Evolutionary conservation across 140 eudicot species (phyloP).

Genomic region (Bidens hawaiensis): DNA sequence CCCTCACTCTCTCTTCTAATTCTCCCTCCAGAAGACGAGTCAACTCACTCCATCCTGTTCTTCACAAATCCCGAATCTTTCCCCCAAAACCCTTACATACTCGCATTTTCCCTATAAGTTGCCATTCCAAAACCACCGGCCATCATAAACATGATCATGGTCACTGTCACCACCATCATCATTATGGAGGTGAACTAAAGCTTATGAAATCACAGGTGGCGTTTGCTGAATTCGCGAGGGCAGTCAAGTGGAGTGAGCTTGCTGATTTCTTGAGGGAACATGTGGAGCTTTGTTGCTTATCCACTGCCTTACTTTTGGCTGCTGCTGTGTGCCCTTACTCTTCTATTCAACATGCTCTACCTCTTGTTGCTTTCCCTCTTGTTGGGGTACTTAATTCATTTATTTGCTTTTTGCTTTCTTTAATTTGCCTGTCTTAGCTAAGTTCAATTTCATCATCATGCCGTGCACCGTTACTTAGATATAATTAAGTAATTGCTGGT

Average conservation of each 20-base stretch:
- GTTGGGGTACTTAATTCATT: no score
- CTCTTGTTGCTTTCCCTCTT: conserved; percentile 64
- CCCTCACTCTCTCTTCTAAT: conserved; percentile 28
- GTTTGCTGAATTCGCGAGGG: conserved; percentile 56
- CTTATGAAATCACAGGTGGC: conserved; percentile 54
- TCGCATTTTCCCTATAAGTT: conserved; percentile 26
- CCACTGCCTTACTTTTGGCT: conserved; percentile 57
- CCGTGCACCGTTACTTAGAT: no score
- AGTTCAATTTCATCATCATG: no score
- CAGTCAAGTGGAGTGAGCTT: conserved; percentile 55
- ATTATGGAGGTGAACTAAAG: conserved; percentile 21
- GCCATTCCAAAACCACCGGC: conserved; percentile 34
- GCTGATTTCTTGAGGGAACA: conserved; percentile 77
- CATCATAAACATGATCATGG: conserved; percentile 21
- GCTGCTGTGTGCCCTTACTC: conserved; percentile 75
- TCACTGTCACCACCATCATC: conserved; percentile 29
- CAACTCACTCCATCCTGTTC: conserved; percentile 29
- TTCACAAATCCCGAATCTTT: conserved; percentile 25
- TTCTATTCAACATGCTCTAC: conserved; percentile 47
- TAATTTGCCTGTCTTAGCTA: no score
- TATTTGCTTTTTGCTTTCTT: no score
- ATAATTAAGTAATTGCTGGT: no score
- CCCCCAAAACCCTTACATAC: conserved; percentile 33
- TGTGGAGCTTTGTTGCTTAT: conserved; percentile 75
- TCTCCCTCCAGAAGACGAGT: conserved; percentile 21